Evolutionary conservation across 2,329 filamentous ascomycete genomes (phyloP), one percentile per base, ranked within the genome.

Genomic region (Aspergillus novofumigatus): DNA sequence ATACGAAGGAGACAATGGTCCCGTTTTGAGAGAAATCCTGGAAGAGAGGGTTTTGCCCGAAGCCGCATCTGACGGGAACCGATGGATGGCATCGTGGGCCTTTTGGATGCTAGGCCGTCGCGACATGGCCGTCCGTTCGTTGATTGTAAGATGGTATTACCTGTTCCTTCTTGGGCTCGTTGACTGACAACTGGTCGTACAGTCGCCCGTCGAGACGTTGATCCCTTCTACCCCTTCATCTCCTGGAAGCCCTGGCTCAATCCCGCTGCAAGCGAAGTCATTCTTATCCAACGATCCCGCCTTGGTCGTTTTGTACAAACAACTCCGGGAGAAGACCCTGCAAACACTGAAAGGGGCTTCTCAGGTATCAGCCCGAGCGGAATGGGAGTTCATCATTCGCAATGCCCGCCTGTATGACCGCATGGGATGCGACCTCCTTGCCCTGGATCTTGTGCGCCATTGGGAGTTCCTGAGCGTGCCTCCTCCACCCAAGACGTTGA

Each of bases 11-110:
- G 92, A 97, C 58, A 81, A 86, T 23, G 90, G 91, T 0, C 86
- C 87, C 0, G 84, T 94, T 0, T 72, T 97, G 2, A 82, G 81
- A 26, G 85, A 84, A 56, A 80, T 99, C 8, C 78, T 99, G 1
- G 85, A 90, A 66, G 89, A 96, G 10, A 89, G 88, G 59, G 84
- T 97, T 1, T 79, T 97, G 0, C 84, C 86, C 0, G 77, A 90
- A 60, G 94, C 94, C 20, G 86, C 89, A 0, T 82, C 86, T 44
- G 87, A 93, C 61, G 91, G 91, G 2, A 93, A 99, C 69, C 83
- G 93, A 56, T 99, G 94, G 93, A 84, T 96, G 57, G 90, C 92
- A 10, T 94, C 90, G 0, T 99, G 94, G 94, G 90, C 91, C 2
- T 96, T 96, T 70, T 96, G 91, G 88, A 90, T 96, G 82, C 81